A percentile compares a stretch with the other conserved stretches of the same genome.
phyloP scores from a whole-genome alignment of 1,139 yeast genomes.

The Debaryomycetaceae sp. region DNA sequence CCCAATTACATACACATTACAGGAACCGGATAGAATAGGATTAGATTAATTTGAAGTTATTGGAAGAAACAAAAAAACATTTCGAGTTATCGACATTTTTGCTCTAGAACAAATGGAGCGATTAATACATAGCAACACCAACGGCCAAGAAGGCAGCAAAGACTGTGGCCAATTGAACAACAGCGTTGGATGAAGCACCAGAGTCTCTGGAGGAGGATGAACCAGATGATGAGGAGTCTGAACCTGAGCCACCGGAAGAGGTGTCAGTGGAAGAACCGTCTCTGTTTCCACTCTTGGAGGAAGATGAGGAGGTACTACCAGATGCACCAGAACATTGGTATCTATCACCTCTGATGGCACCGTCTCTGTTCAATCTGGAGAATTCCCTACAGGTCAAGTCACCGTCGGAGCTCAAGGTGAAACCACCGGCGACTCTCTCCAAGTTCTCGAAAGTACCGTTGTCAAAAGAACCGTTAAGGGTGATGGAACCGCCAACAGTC shows the following conservation, averaged over 20 bases:
- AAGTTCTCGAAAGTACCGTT: conserved; percentile 73
- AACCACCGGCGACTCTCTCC: conserved; percentile 86
- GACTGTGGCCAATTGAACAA: conserved; percentile 46
- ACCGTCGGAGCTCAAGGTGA: conserved; percentile 71
- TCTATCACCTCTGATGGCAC: conserved; percentile 86
- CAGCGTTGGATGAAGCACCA: conserved; percentile 24
- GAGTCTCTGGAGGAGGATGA: conserved; percentile 20
- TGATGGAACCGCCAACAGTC: conserved; percentile 84
- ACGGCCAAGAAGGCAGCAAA: conserved; percentile 61
- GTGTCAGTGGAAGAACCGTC: conserved; percentile 24
- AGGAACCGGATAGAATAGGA: background rate
- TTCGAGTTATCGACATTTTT: background rate
- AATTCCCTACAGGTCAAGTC: conserved; percentile 79
- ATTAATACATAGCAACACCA: conserved; percentile 60
- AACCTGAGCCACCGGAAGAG: conserved; percentile 13
- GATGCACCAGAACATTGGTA: conserved; percentile 70
- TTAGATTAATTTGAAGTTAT: background rate
- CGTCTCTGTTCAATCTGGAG: conserved; percentile 61
- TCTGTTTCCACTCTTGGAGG: conserved; percentile 22
- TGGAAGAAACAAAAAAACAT: background rate
- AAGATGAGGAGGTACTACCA: conserved; percentile 41
- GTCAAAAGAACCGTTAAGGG: conserved; percentile 74
- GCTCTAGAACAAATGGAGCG: background rate
- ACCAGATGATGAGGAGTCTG: conserved; percentile 3
- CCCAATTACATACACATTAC: background rate